Evolutionary conservation across 2,329 filamentous ascomycete species (phyloP), one percentile per base, ranked within the genome.

Genomic region (Botrytis galanthina): DNA sequence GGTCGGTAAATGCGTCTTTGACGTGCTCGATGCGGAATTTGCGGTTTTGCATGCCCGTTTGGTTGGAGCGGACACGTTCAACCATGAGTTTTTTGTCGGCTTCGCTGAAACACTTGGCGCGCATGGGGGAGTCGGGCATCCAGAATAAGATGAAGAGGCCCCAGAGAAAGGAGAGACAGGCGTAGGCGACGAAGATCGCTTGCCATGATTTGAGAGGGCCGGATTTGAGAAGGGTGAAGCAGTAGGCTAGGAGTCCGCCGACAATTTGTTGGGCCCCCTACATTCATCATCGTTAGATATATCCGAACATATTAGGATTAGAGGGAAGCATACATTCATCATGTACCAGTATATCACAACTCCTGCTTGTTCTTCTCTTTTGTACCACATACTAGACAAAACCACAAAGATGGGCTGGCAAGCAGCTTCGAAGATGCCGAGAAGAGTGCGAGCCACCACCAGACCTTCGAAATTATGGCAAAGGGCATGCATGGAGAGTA

Each of bases 331-430:
- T 54, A 72, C 71, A 20, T 73, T 73, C 71, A 73, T 73, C 63
- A 71, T 86, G 81, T 91, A 92, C 79, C 79, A 80, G 73, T 78
- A 93, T 71, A 91, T 86, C 3, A 87, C 87, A 1, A 87, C 88
- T 1, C 84, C 83, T 3, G 89, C 89, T 82, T 93, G 91, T 80
- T 93, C 91, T 71, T 86, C 85, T 79, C 90, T 90, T 3, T 91
- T 92, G 78, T 92, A 93, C 91, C 91, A 93, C 82, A 92, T 89
- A 7, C 85, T 87, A 4, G 89, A 91, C 75, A 93, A 84, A 29
- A 72, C 70, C 5, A 72, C 62, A 77, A 92, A 92, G 0, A 89
- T 88, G 0, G 91, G 91, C 1, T 90, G 91, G 6, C 92, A 90
- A 0, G 89, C 88, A 0, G 89, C 85, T 79, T 93, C 91, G 71